Conservation (phyloP, 306 rosid species). For the Carpinus viminea region DNA sequence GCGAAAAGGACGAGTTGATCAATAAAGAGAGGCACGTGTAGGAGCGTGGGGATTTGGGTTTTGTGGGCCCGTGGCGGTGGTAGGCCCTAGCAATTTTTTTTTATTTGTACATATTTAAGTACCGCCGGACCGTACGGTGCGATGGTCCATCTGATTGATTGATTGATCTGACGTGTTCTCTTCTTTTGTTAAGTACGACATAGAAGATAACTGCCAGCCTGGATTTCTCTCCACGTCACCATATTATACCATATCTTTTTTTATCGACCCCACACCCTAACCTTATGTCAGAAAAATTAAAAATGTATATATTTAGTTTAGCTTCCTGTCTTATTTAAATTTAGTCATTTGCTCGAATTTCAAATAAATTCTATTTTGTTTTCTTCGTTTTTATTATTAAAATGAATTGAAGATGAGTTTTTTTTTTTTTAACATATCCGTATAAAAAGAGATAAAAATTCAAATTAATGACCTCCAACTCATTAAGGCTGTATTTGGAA, state of each 20-base stretch:
- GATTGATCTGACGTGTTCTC: background rate
- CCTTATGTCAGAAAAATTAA: too few relatives aligned
- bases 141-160: background rate
- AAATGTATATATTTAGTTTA: too few relatives aligned
- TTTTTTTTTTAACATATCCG: too few relatives aligned
- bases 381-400: too few relatives aligned
- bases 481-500: too few relatives aligned
- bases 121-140: conserved; percentile 31
- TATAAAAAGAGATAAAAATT: too few relatives aligned
- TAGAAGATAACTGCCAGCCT: background rate
- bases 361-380: too few relatives aligned
- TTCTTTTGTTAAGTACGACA: background rate
- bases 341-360: too few relatives aligned
- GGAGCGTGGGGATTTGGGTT: background rate
- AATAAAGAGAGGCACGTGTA: conserved; percentile 17
- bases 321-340: too few relatives aligned
- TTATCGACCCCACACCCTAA: too few relatives aligned
- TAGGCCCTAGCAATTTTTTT: background rate
- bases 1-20: background rate
- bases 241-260: background rate
- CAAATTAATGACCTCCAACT: too few relatives aligned
- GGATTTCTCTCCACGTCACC: background rate
- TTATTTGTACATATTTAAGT: background rate
- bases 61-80: background rate
- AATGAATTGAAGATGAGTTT: too few relatives aligned